Percentiles rank a stretch among this genome's conserved stretches.
Evolutionary conservation across 1,139 yeast genomes (phyloP).

Genomic region (Debaryomyces sp.): DNA sequence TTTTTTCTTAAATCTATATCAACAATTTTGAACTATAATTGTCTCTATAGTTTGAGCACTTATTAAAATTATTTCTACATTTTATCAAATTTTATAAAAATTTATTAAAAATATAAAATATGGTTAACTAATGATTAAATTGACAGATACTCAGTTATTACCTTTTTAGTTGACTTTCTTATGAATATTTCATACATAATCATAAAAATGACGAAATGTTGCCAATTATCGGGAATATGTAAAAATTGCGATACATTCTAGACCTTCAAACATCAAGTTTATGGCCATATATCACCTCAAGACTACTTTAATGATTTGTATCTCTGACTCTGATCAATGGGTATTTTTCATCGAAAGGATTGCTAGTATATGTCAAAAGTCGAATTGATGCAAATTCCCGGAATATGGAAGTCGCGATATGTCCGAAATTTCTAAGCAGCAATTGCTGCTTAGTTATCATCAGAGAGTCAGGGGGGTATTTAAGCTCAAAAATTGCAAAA

Average conservation of each 20-base stretch:
- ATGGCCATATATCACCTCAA: no score
- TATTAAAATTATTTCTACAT: background rate
- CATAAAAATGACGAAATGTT: background rate
- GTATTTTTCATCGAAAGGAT: background rate
- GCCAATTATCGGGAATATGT: background rate
- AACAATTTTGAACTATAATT: no score
- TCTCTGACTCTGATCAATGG: no score
- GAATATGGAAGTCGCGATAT: background rate
- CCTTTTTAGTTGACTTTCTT: background rate
- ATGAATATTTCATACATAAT: background rate
- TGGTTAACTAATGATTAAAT: background rate
- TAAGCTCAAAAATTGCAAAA: no score
- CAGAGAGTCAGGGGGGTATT: no score
- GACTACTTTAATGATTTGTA: no score
- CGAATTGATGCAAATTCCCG: background rate
- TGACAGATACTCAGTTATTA: background rate
- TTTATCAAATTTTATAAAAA: background rate
- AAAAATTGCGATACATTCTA: background rate
- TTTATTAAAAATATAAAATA: background rate
- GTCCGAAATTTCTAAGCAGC: slow-evolving; percentile 5
- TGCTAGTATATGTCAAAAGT: background rate
- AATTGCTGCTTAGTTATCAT: background rate
- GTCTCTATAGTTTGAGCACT: no score
- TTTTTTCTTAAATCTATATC: no score
- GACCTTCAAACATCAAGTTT: no score